phyloP scores from a whole-genome alignment of 805 yeast genomes.

The Trichomonascus vanleenenianus region DNA sequence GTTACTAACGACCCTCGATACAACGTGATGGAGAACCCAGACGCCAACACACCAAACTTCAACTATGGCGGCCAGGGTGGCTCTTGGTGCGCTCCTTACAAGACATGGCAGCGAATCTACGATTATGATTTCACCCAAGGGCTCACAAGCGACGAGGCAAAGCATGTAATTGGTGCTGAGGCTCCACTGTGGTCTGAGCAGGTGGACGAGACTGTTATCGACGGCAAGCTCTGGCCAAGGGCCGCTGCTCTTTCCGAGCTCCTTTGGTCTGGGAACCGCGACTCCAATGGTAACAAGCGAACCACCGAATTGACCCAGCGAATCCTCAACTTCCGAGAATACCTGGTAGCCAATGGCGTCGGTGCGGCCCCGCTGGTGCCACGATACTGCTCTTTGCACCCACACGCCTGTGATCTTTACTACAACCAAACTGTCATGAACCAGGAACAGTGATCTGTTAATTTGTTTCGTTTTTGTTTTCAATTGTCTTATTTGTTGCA shows the following conservation, averaged over 20 bases:
- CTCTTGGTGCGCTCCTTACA: conserved; percentile 38
- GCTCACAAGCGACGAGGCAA: conserved; percentile 27
- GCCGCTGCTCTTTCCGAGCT: conserved; percentile 36
- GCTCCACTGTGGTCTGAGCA: conserved; percentile 37
- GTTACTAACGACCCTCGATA: conserved; percentile 32
- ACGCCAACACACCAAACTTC: conserved; percentile 17
- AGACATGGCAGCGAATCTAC: conserved; percentile 38
- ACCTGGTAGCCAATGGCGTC: conserved; percentile 31
- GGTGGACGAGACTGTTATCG: conserved; percentile 29
- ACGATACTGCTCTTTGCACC: conserved; percentile 30
- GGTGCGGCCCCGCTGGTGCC: conserved; percentile 34
- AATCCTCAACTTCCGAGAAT: conserved; percentile 35
- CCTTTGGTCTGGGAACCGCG: conserved; percentile 36
- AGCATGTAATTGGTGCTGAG: conserved; percentile 34
- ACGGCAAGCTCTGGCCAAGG: conserved; percentile 34
- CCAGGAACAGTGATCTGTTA: neutral
- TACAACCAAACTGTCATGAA: conserved; percentile 7
- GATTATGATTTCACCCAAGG: conserved; percentile 29
- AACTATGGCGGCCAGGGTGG: conserved; percentile 31
- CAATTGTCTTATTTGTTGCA: neutral
- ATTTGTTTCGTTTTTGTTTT: neutral
- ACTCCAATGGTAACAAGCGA: conserved; percentile 26
- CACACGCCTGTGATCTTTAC: conserved; percentile 33
- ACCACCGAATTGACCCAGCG: conserved; percentile 29
- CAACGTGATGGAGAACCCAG: conserved; percentile 18